Percentiles rank a stretch among this genome's conserved stretches.
Conservation (phyloP, 140 eudicot species). For the Cichorium intybus region DNA sequence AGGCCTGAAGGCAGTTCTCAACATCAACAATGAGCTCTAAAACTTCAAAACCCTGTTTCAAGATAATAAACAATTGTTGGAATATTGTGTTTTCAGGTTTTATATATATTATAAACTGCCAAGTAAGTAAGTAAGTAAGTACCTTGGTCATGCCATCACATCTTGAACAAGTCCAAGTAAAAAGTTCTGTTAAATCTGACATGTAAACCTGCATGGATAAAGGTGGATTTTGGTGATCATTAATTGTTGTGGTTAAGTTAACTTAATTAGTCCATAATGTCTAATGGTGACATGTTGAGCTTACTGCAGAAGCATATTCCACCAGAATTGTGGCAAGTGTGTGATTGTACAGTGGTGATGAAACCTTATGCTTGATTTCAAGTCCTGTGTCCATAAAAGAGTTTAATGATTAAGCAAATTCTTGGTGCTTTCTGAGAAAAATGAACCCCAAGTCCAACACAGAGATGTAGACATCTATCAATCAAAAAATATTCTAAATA, state of each 20-base stretch:
- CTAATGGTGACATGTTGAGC: constrained; percentile 22
- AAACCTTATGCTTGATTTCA: constrained; percentile 31
- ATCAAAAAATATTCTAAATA: not conserved
- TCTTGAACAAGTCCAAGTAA: constrained; percentile 94
- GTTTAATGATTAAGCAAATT: not conserved
- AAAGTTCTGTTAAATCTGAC: constrained; percentile 78
- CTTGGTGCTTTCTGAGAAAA: not conserved
- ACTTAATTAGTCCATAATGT: not conserved
- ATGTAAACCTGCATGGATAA: constrained; percentile 63
- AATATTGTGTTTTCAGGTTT: not conserved
- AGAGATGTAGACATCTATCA: not conserved
- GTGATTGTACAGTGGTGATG: constrained; percentile 55
- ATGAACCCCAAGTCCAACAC: not conserved
- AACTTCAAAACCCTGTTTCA: constrained; percentile 80
- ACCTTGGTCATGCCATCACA: constrained; percentile 86
- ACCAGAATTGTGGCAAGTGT: constrained; percentile 75
- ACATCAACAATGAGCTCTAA: constrained; percentile 89
- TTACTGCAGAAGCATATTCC: constrained; percentile 91
- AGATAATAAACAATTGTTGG: constrained; percentile 2
- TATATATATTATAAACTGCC: not conserved
- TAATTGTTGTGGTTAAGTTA: not conserved
- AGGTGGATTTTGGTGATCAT: not conserved
- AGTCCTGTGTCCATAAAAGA: constrained; percentile 47
- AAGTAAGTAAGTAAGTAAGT: too few species aligned
- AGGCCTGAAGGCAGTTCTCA: constrained; percentile 90